Evolutionary conservation across 495 filamentous ascomycete species (phyloP).

Genomic region (Xylaria curta): DNA sequence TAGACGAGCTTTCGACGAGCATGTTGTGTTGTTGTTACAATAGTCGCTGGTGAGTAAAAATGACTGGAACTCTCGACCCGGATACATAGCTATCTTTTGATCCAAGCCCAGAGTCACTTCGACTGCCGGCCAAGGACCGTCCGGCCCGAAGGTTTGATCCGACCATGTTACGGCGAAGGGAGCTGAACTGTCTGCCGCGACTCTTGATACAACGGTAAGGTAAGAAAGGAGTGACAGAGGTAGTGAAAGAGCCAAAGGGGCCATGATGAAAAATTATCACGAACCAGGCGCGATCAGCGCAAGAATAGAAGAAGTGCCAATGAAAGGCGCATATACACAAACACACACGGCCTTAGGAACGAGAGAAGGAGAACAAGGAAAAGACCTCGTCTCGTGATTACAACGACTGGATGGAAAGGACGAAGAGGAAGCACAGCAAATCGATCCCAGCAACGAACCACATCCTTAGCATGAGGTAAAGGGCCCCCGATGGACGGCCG

Average conservation of each 20-base stretch:
- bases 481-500: neutral
- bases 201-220: slow-evolving; percentile 28
- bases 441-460: neutral
- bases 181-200: slow-evolving; percentile 23
- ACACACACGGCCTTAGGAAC: neutral
- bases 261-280: slow-evolving; percentile 30
- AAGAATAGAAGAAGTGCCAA: neutral
- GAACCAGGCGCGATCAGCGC: slow-evolving; percentile 24
- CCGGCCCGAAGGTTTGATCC: slow-evolving; percentile 41
- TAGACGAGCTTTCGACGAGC: slow-evolving; percentile 35
- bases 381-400: neutral
- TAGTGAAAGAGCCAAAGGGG: slow-evolving; percentile 29
- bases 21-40: slow-evolving; percentile 36
- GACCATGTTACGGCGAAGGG: slow-evolving; percentile 39
- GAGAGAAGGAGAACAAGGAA: slow-evolving; percentile 3
- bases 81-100: slow-evolving; percentile 43
- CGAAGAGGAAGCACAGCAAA: neutral
- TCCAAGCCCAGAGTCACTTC: slow-evolving; percentile 38
- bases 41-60: slow-evolving; percentile 40
- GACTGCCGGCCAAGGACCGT: slow-evolving; percentile 47
- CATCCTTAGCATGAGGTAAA: neutral
- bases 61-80: slow-evolving; percentile 39
- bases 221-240: slow-evolving; percentile 39
- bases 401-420: neutral
- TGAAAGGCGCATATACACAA: neutral